Evolutionary conservation across 1,139 yeast species (phyloP).

Genomic region (Citeromyces hawaiiensis): DNA sequence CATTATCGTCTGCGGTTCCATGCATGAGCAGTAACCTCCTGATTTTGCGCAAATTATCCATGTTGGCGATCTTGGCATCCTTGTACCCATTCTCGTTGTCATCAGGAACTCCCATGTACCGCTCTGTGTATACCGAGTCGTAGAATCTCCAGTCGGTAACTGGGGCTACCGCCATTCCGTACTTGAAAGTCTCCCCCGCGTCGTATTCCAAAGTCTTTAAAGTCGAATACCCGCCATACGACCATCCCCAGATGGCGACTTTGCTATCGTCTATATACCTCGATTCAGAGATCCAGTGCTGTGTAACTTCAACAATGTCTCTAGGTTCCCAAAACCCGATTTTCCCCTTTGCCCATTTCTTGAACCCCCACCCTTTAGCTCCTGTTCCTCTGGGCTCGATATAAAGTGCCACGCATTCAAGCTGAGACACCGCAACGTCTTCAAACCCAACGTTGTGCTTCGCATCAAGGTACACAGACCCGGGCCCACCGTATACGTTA

Average conservation of each 20-base stretch:
- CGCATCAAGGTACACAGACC: slow-evolving; percentile 59
- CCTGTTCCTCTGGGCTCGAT: slow-evolving; percentile 97
- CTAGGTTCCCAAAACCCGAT: slow-evolving; percentile 84
- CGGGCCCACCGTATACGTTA: slow-evolving; percentile 90
- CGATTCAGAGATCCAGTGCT: slow-evolving; percentile 40
- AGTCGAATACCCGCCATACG: slow-evolving; percentile 76
- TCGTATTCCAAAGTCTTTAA: slow-evolving; percentile 66
- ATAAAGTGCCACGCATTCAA: slow-evolving; percentile 64
- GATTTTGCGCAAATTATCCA: slow-evolving; percentile 30
- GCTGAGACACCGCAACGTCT: slow-evolving; percentile 50
- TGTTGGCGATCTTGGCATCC: slow-evolving; percentile 28
- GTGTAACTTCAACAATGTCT: slow-evolving; percentile 60
- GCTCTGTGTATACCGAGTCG: slow-evolving; percentile 79
- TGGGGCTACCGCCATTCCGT: slow-evolving; percentile 84
- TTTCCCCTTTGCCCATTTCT: slow-evolving; percentile 50
- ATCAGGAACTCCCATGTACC: slow-evolving; percentile 68
- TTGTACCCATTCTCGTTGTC: slow-evolving; percentile 41
- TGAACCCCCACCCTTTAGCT: slow-evolving; percentile 69
- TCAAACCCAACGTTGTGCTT: slow-evolving; percentile 48
- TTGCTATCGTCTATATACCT: slow-evolving; percentile 42
- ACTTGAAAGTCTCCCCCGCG: slow-evolving; percentile 51
- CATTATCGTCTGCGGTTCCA: slow-evolving; percentile 97
- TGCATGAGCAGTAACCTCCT: slow-evolving; percentile 74
- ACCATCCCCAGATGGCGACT: slow-evolving; percentile 97
- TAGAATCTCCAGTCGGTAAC: slow-evolving; percentile 75